Conservation (phyloP, 345 rosid genomes). For the Populus pruinosa region DNA sequence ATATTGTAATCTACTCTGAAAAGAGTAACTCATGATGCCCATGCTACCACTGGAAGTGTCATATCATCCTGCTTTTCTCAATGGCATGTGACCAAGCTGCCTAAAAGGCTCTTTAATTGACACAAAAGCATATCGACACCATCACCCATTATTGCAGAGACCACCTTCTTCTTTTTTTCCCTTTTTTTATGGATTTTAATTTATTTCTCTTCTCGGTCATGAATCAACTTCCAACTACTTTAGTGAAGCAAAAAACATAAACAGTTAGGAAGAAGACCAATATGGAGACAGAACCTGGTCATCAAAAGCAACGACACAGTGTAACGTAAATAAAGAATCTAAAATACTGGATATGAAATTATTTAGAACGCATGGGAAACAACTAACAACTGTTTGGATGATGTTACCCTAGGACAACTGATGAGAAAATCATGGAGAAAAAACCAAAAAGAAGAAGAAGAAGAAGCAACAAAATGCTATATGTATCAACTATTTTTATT, state of each 20-base stretch:
- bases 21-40: neutral
- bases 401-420: neutral
- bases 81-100: constrained; percentile 5
- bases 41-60: neutral
- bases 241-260: neutral
- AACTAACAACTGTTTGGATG: neutral
- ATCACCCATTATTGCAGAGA: neutral
- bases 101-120: neutral
- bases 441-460: neutral
- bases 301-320: too few relatives aligned
- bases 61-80: neutral
- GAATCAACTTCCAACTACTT: neutral
- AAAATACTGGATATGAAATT: too few relatives aligned
- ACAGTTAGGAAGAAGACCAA: too few relatives aligned
- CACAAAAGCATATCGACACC: neutral
- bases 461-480: neutral
- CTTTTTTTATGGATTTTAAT: neutral
- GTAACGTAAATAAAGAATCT: too few relatives aligned
- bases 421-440: neutral
- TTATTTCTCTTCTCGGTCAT: neutral
- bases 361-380: neutral
- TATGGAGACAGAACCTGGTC: too few relatives aligned
- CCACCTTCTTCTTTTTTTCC: neutral
- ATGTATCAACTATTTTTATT: neutral
- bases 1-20: neutral